phyloP scores from a whole-genome alignment of 768 basidiomycete genomes.

The Macrolepiota fuliginosa region DNA sequence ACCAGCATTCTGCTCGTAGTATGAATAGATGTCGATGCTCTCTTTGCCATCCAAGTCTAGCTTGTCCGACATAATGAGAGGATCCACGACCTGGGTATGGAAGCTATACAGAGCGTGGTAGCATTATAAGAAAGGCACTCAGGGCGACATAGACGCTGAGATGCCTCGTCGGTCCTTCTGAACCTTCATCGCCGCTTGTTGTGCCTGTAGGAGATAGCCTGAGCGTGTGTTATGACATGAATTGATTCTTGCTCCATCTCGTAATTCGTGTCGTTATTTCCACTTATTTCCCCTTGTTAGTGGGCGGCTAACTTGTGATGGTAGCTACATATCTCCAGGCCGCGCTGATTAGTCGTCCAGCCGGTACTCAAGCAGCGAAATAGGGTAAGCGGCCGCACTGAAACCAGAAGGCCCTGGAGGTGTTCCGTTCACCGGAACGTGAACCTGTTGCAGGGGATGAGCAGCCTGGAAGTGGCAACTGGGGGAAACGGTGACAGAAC shows the following conservation, averaged over 20 bases:
- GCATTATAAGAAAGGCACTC: not conserved
- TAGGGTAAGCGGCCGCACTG: too few species aligned
- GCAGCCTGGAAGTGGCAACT: too few species aligned
- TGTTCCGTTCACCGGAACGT: too few species aligned
- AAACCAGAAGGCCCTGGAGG: too few species aligned
- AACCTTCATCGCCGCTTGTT: not conserved
- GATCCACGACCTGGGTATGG: not conserved
- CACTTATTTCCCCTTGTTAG: too few species aligned
- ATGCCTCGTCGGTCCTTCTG: not conserved
- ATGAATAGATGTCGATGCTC: conserved; percentile 32
- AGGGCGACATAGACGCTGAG: not conserved
- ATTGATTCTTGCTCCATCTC: not conserved
- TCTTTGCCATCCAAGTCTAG: conserved; percentile 19
- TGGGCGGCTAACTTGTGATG: too few species aligned
- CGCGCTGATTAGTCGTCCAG: too few species aligned
- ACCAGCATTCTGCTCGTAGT: conserved; percentile 55
- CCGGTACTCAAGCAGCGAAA: too few species aligned
- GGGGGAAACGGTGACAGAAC: too few species aligned
- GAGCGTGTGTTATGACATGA: not conserved
- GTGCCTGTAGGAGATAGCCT: not conserved
- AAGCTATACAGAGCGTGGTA: not conserved
- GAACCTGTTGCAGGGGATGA: too few species aligned
- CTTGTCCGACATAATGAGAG: conserved; percentile 11
- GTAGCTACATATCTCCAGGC: too few species aligned
- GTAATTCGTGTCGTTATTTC: too few species aligned